Conservation (phyloP, 495 filamentous ascomycete genomes). For the Jackrogersella multiformis region DNA sequence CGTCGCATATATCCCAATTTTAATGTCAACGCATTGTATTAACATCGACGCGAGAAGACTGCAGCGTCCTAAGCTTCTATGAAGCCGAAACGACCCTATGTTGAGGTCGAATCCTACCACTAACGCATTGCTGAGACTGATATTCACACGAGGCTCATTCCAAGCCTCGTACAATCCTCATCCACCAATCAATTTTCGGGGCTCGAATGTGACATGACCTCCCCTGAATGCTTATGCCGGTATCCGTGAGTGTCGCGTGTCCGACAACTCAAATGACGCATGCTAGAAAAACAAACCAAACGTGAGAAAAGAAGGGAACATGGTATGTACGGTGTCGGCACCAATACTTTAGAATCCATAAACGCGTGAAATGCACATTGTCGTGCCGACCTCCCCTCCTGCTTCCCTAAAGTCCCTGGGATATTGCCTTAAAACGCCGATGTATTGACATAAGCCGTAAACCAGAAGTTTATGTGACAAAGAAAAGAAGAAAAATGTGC, state of each 20-base stretch:
- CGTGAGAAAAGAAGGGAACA: constrained; percentile 22
- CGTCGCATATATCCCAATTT: not conserved
- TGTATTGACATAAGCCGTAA: constrained; percentile 17
- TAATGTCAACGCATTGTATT: constrained; percentile 28
- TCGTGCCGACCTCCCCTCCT: constrained; percentile 8
- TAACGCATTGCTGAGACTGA: not conserved
- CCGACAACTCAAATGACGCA: constrained; percentile 23
- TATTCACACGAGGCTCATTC: not conserved
- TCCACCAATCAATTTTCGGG: constrained; percentile 17
- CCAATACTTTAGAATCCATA: constrained; percentile 42
- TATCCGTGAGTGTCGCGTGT: constrained; percentile 17
- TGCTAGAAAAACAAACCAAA: constrained; percentile 11
- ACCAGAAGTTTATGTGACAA: constrained; percentile 22
- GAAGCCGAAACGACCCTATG: constrained; percentile 2
- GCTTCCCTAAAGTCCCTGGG: constrained; percentile 19
- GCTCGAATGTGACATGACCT: constrained; percentile 22
- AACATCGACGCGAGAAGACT: not conserved
- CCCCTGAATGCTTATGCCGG: constrained; percentile 32
- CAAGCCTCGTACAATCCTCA: constrained; percentile 7
- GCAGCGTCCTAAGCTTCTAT: constrained; percentile 2
- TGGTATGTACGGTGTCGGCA: constrained; percentile 36
- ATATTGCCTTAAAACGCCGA: constrained; percentile 36
- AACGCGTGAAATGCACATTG: constrained; percentile 30
- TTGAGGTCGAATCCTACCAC: constrained; percentile 10
- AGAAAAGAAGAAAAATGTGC: constrained; percentile 8